Evolutionary conservation across 2,329 filamentous ascomycete species (phyloP), one percentile per base, ranked within the genome.

Genomic region (Fusarium dimerum): DNA sequence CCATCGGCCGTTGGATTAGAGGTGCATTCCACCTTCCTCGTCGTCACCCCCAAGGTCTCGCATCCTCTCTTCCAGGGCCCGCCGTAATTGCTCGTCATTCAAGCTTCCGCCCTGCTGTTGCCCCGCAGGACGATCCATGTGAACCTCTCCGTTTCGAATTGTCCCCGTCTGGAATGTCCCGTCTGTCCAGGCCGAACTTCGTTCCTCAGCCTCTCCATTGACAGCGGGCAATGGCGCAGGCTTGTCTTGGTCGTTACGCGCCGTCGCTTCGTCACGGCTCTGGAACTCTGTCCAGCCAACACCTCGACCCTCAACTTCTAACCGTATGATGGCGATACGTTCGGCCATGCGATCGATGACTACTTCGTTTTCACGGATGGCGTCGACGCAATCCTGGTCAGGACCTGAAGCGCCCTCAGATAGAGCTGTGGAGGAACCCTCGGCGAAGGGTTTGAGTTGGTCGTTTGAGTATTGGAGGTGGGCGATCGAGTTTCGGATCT

Each of bases 401-500:
- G 85, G 71, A 15, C 53, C 58, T 3, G 56, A 52, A 6, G 38
- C 29, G n/a, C 43, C 40, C 11, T 53, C 54, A 40, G 66, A 60
- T 16, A 63, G 16, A n/a, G 73, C 65, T 1, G 71, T 64, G 3
- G 68, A 69, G 18, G 67, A 65, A 29, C 78, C 79, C 13, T 84
- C 78, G 50, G 87, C 86, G 62, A 83, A 91, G 34, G 87, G 87
- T 50, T 80, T 77, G 52, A 92, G 84, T 69, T 92, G 84, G 57
- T 81, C 80, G 73, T 92, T 92, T 57, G 85, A 89, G 69, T 85
- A 85, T 64, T 86, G 81, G 26, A 92, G 84, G 71, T 92, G 88
- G 20, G 81, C 79, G 66, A 92, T 86, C 62, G 79, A 84, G 79
- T 91, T 92, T 68, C 83, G 84, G 56, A 92, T 79, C 70, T 92